phyloP scores from a whole-genome alignment of 345 rosid species.

The Murraya paniculata region DNA sequence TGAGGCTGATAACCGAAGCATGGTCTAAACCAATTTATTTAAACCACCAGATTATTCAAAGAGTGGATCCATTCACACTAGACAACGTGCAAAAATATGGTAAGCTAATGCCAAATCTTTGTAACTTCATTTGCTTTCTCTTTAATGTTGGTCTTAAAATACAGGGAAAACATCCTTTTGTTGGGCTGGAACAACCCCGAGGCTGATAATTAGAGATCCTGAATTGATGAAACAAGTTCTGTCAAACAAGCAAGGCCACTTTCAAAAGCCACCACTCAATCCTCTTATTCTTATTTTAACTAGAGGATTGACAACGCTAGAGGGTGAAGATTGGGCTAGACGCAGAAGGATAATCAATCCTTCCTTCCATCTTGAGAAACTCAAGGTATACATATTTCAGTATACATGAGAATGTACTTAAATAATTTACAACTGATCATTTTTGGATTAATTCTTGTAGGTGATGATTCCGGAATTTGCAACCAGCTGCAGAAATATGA shows the following conservation, averaged over 20 bases:
- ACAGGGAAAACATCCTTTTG: constrained; percentile 43
- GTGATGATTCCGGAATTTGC: constrained; percentile 38
- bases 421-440: background rate
- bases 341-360: constrained; percentile 44
- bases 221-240: constrained; percentile 39
- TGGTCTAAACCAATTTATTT: constrained; percentile 38
- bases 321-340: constrained; percentile 50
- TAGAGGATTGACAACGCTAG: constrained; percentile 33
- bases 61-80: constrained; percentile 36
- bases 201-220: constrained; percentile 41
- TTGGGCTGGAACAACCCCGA: constrained; percentile 47
- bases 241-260: constrained; percentile 43
- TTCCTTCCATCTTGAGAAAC: constrained; percentile 46
- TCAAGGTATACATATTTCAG: constrained; percentile 26
- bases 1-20: constrained; percentile 30
- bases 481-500: constrained; percentile 35
- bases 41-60: constrained; percentile 31
- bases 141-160: background rate
- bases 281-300: constrained; percentile 35
- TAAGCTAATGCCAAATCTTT: background rate
- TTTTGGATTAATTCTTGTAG: constrained; percentile 10
- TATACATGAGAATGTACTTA: background rate
- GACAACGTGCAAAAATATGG: constrained; percentile 36
- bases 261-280: constrained; percentile 37
- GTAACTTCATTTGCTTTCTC: background rate